A percentile compares a stretch with the other conserved stretches of the same genome.
Evolutionary conservation across 2,329 filamentous ascomycete genomes (phyloP).

Genomic region (Exophiala aquamarina): DNA sequence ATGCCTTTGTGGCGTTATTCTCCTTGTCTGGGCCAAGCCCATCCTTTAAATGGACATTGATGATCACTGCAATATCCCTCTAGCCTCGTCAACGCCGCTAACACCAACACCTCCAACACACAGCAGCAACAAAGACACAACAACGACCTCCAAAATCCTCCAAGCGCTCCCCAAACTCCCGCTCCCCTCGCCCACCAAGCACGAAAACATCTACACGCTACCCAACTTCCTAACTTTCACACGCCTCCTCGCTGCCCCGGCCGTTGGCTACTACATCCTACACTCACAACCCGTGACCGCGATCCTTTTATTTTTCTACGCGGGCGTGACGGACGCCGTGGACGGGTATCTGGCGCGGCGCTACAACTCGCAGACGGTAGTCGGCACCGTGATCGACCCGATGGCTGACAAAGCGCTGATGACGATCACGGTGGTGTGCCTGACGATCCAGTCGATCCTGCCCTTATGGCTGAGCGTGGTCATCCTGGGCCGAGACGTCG

Average conservation of each 20-base stretch:
- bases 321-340: slow-evolving; percentile 84
- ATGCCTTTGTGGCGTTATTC: no score
- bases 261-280: slow-evolving; percentile 85
- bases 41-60: no score
- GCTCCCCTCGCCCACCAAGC: slow-evolving; percentile 40
- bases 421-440: slow-evolving; percentile 83
- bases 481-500: slow-evolving; percentile 85
- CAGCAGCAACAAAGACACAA: neutral
- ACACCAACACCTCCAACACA: no score
- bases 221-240: slow-evolving; percentile 91
- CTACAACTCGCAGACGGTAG: slow-evolving; percentile 87
- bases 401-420: slow-evolving; percentile 97
- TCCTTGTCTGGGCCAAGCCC: no score
- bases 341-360: slow-evolving; percentile 91
- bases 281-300: slow-evolving; percentile 78
- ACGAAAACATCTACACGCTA: slow-evolving; percentile 96
- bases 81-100: neutral
- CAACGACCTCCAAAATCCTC: slow-evolving; percentile 17
- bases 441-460: slow-evolving; percentile 79
- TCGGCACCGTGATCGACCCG: slow-evolving; percentile 91
- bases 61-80: no score
- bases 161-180: slow-evolving; percentile 33
- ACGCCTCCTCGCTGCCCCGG: slow-evolving; percentile 76
- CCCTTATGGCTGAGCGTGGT: slow-evolving; percentile 90
- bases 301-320: slow-evolving; percentile 84